Conservation (phyloP, 2,329 filamentous ascomycete species). For the Penicillium crustosum region DNA sequence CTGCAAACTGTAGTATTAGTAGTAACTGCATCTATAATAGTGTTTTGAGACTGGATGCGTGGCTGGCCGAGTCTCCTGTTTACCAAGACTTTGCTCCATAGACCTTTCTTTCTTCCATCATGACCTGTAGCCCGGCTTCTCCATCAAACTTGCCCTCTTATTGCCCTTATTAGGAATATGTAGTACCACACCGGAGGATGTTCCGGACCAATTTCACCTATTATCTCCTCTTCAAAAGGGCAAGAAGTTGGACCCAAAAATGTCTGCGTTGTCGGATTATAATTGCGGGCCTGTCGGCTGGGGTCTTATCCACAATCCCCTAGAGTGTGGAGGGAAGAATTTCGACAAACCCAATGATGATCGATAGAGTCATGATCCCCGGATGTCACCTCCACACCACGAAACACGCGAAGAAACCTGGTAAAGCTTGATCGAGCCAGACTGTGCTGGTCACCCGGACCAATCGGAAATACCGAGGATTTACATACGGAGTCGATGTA, state of each 20-base stretch:
- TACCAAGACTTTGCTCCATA: not conserved
- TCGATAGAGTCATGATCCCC: slow-evolving; percentile 22
- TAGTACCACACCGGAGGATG: not conserved
- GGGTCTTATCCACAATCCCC: not conserved
- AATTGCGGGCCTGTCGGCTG: slow-evolving; percentile 18
- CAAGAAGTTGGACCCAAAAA: not conserved
- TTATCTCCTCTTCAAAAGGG: not conserved
- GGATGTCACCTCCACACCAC: slow-evolving; percentile 27
- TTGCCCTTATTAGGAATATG: not conserved
- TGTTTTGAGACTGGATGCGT: not conserved
- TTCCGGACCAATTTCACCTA: not conserved
- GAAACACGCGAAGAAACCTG: slow-evolving; percentile 11
- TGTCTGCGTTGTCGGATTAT: slow-evolving; percentile 8
- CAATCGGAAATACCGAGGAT: slow-evolving; percentile 21
- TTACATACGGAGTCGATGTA: not conserved
- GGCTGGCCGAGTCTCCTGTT: not conserved
- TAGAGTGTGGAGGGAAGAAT: slow-evolving; percentile 8
- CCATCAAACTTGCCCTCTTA: not conserved
- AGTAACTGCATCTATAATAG: not conserved
- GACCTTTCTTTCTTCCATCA: not conserved
- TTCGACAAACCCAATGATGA: slow-evolving; percentile 17
- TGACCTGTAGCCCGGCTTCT: not conserved
- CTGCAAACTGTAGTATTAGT: no score
- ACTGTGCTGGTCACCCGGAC: slow-evolving; percentile 11
- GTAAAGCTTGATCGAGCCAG: slow-evolving; percentile 12